Conservation (phyloP, 1,284 basidiomycete genomes). For the Heliocybe sulcata region DNA sequence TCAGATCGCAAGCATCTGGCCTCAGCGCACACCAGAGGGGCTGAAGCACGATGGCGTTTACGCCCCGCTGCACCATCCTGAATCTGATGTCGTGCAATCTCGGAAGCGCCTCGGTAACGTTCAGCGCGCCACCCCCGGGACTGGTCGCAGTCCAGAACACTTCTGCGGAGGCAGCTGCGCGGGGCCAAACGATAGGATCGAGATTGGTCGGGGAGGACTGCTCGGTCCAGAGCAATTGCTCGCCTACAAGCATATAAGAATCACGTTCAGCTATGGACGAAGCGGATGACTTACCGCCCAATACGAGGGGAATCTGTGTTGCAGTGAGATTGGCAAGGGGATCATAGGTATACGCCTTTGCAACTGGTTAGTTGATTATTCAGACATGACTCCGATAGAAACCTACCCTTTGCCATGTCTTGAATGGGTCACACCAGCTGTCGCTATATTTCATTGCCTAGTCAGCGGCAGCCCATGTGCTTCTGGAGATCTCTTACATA, state of each 20-base stretch:
- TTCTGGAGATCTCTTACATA: conserved; percentile 3
- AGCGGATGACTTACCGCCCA: conserved; percentile 32
- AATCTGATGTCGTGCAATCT: conserved; percentile 59
- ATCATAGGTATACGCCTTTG: conserved; percentile 44
- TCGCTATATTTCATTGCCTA: conserved; percentile 5
- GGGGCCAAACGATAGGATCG: conserved; percentile 51
- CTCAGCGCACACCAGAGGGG: conserved; percentile 69
- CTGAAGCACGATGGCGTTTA: conserved; percentile 54
- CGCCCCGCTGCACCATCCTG: conserved; percentile 54
- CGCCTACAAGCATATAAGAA: conserved; percentile 15
- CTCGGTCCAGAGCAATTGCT: conserved; percentile 52
- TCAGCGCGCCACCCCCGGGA: conserved; percentile 5
- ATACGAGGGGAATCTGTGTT: conserved; percentile 28
- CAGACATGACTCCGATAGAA: not conserved
- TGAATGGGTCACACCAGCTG: conserved; percentile 49
- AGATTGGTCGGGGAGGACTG: conserved; percentile 45
- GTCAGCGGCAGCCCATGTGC: conserved; percentile 13
- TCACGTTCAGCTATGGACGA: not conserved
- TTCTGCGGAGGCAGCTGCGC: conserved; percentile 52
- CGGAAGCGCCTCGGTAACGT: conserved; percentile 39
- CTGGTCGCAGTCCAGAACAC: conserved; percentile 44
- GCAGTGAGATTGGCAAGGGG: conserved; percentile 36
- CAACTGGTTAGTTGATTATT: not conserved
- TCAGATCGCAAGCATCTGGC: conserved; percentile 40
- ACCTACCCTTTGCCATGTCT: conserved; percentile 40